phyloP scores from a whole-genome alignment of 2,329 filamentous ascomycete genomes.

The Plectosphaerella cucumerina region DNA sequence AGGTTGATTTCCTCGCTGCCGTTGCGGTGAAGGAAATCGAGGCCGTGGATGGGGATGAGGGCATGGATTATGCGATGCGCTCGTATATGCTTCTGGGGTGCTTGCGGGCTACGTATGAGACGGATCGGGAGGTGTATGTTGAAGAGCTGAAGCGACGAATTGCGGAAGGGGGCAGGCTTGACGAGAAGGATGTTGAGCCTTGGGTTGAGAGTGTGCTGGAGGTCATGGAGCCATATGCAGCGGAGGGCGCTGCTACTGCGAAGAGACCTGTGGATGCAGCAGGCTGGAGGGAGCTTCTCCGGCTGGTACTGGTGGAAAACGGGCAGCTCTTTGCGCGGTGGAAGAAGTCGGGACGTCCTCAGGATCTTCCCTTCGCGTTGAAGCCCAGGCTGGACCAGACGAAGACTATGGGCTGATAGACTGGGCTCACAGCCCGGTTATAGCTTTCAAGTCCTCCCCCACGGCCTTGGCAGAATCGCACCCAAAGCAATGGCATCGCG shows the following conservation, averaged over 20 bases:
- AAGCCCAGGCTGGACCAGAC: too few species aligned
- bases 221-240: neutral
- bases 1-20: conserved; percentile 12
- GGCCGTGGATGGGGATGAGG: conserved; percentile 1
- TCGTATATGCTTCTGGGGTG: conserved; percentile 13
- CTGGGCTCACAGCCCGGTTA: too few species aligned
- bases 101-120: conserved; percentile 5
- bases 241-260: neutral
- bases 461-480: neutral
- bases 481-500: neutral
- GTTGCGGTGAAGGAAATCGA: conserved; percentile 10
- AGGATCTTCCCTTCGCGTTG: too few species aligned
- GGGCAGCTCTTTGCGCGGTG: conserved; percentile 6
- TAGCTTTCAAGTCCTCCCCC: neutral
- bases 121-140: neutral
- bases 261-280: neutral
- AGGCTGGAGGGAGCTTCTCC: neutral
- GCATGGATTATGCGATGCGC: conserved; percentile 9
- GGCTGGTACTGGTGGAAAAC: conserved; percentile 3
- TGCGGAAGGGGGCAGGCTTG: conserved; percentile 1
- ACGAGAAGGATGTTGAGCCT: neutral
- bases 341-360: too few species aligned
- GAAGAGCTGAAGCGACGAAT: conserved; percentile 1
- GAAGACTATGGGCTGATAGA: too few species aligned
- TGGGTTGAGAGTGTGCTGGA: conserved; percentile 1